Evolutionary conservation across 73 alveolate species (phyloP).

Genomic region (Durusdinium trenchii): DNA sequence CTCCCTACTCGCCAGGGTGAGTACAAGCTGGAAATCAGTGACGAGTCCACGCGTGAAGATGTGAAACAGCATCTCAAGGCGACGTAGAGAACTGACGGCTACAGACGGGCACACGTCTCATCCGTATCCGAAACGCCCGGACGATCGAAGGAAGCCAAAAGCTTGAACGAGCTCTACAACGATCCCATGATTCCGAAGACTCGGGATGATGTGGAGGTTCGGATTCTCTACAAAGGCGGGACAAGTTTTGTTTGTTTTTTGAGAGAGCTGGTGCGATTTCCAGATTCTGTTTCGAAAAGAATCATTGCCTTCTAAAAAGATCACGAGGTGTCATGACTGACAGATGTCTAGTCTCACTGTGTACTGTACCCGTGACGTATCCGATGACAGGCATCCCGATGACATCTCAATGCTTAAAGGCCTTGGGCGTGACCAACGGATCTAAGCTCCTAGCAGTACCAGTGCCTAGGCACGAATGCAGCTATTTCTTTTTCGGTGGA

Average conservation of each 20-base stretch:
- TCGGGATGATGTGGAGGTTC: conserved; percentile 84
- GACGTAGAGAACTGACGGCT: neutral
- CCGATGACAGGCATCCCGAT: neutral
- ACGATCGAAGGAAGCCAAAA: conserved; percentile 48
- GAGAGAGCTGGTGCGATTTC: neutral
- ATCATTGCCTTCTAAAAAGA: too few species aligned
- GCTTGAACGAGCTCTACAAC: conserved; percentile 21
- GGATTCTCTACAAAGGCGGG: conserved; percentile 56
- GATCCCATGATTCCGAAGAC: conserved; percentile 60
- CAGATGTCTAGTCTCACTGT: neutral
- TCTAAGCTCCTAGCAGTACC: conserved; percentile 16
- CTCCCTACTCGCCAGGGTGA: neutral
- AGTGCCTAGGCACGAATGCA: neutral
- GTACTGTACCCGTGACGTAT: neutral
- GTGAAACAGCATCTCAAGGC: conserved; percentile 39
- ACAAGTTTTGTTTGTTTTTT: neutral
- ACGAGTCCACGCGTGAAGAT: conserved; percentile 58
- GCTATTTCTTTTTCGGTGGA: too few species aligned
- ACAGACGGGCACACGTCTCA: neutral
- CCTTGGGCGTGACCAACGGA: conserved; percentile 36
- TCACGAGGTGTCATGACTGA: too few species aligned
- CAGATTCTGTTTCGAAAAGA: too few species aligned
- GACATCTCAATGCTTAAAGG: conserved; percentile 21
- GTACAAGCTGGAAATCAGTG: conserved; percentile 40
- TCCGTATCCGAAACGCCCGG: neutral